These are phyloP conservation scores for Kodamaea sagamina DNA, from an alignment of 805 yeast genomes.

Conservation along the genomic window DNA sequence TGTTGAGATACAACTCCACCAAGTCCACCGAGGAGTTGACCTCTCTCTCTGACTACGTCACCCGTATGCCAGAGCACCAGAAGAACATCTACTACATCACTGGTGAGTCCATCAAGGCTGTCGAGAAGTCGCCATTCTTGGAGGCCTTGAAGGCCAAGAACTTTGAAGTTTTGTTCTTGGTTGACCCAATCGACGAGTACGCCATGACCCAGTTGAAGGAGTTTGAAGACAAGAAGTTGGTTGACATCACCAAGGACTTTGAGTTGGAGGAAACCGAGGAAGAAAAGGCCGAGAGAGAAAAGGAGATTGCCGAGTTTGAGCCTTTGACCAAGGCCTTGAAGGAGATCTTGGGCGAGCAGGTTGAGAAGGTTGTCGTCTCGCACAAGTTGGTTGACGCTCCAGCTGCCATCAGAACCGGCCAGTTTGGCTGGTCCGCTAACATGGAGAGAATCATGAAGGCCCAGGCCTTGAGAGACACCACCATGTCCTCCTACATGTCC, in stretches of 20 bases:
- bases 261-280: slow-evolving; percentile 98
- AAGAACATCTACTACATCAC: slow-evolving; percentile 99
- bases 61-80: slow-evolving; percentile 99
- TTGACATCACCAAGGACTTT: slow-evolving; percentile 98
- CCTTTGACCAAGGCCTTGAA: slow-evolving; percentile 92
- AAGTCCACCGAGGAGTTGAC: slow-evolving; percentile 93
- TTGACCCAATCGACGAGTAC: slow-evolving; percentile 99
- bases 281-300: slow-evolving; percentile 93
- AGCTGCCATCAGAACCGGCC: slow-evolving; percentile 99
- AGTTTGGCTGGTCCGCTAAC: slow-evolving; percentile 99
- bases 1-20: slow-evolving; percentile 95
- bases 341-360: slow-evolving; percentile 97
- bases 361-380: slow-evolving; percentile 98
- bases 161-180: slow-evolving; percentile 96
- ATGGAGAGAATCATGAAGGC: slow-evolving; percentile 99
- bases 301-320: slow-evolving; percentile 89
- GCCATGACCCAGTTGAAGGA: slow-evolving; percentile 99
- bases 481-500: slow-evolving; percentile 99
- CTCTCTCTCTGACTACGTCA: slow-evolving; percentile 93
- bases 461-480: slow-evolving; percentile 97
- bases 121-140: slow-evolving; percentile 98
- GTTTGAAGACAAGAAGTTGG: slow-evolving; percentile 98
- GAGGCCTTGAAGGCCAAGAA: slow-evolving; percentile 98
- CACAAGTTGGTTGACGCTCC: slow-evolving; percentile 98
- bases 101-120: slow-evolving; percentile 97